Base-by-base conservation (phyloP, 169 alveolate genomes). In the Miamiensis avidus region DNA sequence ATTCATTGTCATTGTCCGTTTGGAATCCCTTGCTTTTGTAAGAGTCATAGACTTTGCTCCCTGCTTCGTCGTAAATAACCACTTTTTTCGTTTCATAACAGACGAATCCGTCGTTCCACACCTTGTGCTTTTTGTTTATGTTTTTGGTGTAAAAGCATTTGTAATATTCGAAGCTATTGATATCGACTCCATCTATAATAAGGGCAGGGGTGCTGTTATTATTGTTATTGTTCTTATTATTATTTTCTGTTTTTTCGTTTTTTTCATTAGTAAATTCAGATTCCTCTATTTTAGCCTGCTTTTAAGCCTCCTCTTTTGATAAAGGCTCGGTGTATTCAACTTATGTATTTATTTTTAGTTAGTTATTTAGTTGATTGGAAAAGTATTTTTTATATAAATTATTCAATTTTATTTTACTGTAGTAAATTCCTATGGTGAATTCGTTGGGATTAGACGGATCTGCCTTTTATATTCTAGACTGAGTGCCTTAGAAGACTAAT, bases 101-200 rank as follows among this genome's bases (percentile, higher is more conserved):
- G 25, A 82, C 72, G 11, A 82, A 31, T 29, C 86, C 86, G 31
- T 82, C 86, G 20, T 82, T 76, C 29, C 30, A 82, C 6, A 73
- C 73, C 33, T 72, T 82, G 33, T 82, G 65, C 32, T 82, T 82
- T 33, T 82, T 82, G 26, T 82, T 82, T 4, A 82, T 73, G 28
- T 82, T 76, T 32, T 82, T 82, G 0, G 86, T 64, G 72, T 73
- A 82, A 31, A 82, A 33, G 72, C 78, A 69, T 28, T 74, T 82
- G 31, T 30, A 82, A 72, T 26, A 82, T 72, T 82, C 77, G 20
- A 49, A 49, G 4, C 20, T 49, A 49, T 20, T 49, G 4, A 49
- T 49, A 20, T 49, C 69, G 20, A 49, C 69, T 49, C 69, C 69
- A 49, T 49, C 69, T 20, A 49, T 20, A 11, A 49, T n/a, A n/a